Evolutionary conservation across 495 filamentous ascomycete genomes (phyloP), one percentile per base, ranked within the genome.

Genomic region (Penicillium subrubescens): DNA sequence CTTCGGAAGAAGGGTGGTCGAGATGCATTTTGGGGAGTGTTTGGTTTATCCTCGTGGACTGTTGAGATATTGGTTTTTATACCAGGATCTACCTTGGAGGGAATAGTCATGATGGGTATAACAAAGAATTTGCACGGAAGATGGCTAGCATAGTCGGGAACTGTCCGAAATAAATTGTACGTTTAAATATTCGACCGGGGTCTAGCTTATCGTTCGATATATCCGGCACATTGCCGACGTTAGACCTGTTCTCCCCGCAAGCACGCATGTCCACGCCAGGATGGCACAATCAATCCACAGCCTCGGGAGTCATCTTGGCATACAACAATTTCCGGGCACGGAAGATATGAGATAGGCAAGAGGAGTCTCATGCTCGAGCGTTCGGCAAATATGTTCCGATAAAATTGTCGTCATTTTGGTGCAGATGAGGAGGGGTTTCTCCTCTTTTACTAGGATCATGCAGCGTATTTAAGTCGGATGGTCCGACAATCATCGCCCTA

Each of bases 1-100:
- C 21, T 83, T 50, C 77, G 81, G 53, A 80, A 81, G 60, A 67
- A 67, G 59, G 71, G 70, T 12, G 61, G 21, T 44, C n/a, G 10
- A 48, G 21, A 46, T 43, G 31, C n/a, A 8, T 11, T 35, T 54
- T 53, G 4, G 0, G 23, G 3, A 52, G 27, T 6, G 25, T 25
- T 10, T 34, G 50, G 17, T 17, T 37, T 5, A 19, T 37, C 19
- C 12, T 50, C 35, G 8, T 21, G 14, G 15, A 37, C 5, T 8
- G 46, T 43, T 23, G 41, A 53, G 48, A 46, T 53, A 15, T 8
- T 25, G 21, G 29, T 50, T 23, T 15, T 12, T 17, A 14, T 15
- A 25, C 25, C 21, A 7, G 2, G 35, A 39, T 61, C 21, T 10
- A 31, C 35, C 29, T n/a, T 34, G 8, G 19, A 50, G 29, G 46